Evolutionary conservation across 2,329 filamentous ascomycete species (phyloP), one percentile per base, ranked within the genome.

Genomic region (Penicillium hordei): DNA sequence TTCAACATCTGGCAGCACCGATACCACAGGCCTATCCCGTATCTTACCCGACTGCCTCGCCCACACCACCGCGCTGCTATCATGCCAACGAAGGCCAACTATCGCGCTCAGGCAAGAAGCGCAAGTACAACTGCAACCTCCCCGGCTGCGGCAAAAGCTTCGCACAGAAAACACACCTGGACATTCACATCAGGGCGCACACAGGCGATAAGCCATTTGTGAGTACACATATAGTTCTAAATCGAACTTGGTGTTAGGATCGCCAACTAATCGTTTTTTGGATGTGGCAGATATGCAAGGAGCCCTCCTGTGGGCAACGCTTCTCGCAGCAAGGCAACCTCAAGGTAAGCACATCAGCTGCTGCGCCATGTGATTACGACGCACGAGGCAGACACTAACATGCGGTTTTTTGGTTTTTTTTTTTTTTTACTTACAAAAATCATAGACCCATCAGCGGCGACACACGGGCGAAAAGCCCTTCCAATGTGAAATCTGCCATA

Each of bases 271-370:
- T 31, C 45, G 27, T 59, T 62, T 36, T 36, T 40, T 36, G 21
- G 9, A 17, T 36, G 4, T 52, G 51, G 58, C 62, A 85, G 87
- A 72, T 82, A 21, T 96, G 91, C 78, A 87, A 85, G 62, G 83
- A 89, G 63, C 82, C 85, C 3, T 82, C 83, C 5, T 97, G 93
- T 72, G 86, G 86, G 25, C 87, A 91, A 66, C 83, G 85, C 12
- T 97, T 97, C 73, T 94, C 91, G 15, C 93, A 97, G 73, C 82
- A 91, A 8, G 93, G 93, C 12, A 97, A 97, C 70, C 81, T 97
- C 48, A 94, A 93, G 80, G 89, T 91, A 76, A 67, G 79, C 68
- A 27, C 23, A 49, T 19, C 34, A 48, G 33, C n/a, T 25, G 42
- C 34, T 13, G 33, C 33, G 17, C 27, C 29, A 48, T 39, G 19